Conservation (phyloP, 805 yeast genomes). For the Metschnikowia similis region DNA sequence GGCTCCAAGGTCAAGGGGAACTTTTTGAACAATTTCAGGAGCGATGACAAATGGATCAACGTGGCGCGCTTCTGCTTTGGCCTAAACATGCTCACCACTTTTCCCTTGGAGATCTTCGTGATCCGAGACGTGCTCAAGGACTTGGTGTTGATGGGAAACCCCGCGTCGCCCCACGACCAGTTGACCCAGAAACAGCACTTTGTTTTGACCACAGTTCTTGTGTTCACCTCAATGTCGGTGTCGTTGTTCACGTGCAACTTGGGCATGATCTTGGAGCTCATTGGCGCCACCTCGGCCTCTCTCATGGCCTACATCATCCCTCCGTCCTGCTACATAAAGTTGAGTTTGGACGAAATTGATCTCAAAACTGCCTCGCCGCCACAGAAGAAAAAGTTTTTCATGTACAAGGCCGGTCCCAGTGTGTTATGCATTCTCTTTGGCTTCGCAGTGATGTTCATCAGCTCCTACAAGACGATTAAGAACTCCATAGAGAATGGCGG, state of each 20-base stretch:
- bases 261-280: conserved; percentile 84
- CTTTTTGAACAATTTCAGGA: conserved; percentile 79
- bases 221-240: conserved; percentile 66
- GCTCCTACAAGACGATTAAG: conserved; percentile 70
- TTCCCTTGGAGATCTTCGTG: conserved; percentile 87
- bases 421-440: conserved; percentile 69
- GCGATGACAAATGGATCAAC: conserved; percentile 69
- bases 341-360: conserved; percentile 47
- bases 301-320: conserved; percentile 90
- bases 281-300: conserved; percentile 92
- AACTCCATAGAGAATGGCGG: conserved; percentile 36
- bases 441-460: conserved; percentile 66
- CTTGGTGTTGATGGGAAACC: conserved; percentile 31
- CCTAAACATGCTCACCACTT: conserved; percentile 85
- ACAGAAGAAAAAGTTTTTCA: conserved; percentile 26
- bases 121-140: conserved; percentile 83
- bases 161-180: conserved; percentile 4
- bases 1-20: conserved; percentile 81
- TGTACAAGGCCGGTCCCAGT: conserved; percentile 50
- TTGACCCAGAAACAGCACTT: conserved; percentile 51
- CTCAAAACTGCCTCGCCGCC: conserved; percentile 15
- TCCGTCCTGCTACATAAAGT: conserved; percentile 72
- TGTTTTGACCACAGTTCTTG: conserved; percentile 59
- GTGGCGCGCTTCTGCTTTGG: conserved; percentile 90
- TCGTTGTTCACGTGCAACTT: conserved; percentile 79